Conservation (phyloP, 352 stramenopile species). For the Peronospora belbahrii region DNA sequence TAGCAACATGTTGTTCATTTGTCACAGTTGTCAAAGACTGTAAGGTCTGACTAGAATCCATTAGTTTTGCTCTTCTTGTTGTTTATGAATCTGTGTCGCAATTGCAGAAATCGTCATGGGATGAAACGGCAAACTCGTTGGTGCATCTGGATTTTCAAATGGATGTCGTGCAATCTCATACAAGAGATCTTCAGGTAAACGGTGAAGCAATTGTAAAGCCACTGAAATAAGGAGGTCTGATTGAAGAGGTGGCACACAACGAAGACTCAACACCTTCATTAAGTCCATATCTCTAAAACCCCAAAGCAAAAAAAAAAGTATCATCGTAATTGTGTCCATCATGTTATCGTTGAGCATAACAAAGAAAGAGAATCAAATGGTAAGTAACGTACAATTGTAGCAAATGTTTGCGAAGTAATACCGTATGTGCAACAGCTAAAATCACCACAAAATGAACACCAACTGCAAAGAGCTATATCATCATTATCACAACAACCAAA, state of each 20-base stretch:
- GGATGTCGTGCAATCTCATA: constrained; percentile 84
- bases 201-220: constrained; percentile 77
- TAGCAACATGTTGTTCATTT: constrained; percentile 10
- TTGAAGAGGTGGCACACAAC: constrained; percentile 71
- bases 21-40: constrained; percentile 4
- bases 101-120: constrained; percentile 45
- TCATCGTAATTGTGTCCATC: too few relatives aligned
- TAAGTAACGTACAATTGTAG: constrained; percentile 56
- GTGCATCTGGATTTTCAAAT: constrained; percentile 56
- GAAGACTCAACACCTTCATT: constrained; percentile 85
- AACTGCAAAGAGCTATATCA: constrained; percentile 88
- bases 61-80: constrained; percentile 17
- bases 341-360: too few relatives aligned
- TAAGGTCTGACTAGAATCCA: neutral
- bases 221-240: constrained; percentile 81
- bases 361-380: neutral
- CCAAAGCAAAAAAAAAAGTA: neutral
- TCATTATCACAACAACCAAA: neutral
- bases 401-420: constrained; percentile 79
- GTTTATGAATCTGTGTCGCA: constrained; percentile 31
- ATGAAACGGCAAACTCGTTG: constrained; percentile 48
- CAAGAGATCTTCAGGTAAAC: constrained; percentile 76
- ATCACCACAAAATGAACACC: constrained; percentile 89
- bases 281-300: constrained; percentile 70
- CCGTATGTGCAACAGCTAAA: constrained; percentile 81